Percentiles rank a stretch among this genome's conserved stretches.
Evolutionary conservation across 2,329 filamentous ascomycete species (phyloP).

Genomic region (Parascedosporium putredinis): DNA sequence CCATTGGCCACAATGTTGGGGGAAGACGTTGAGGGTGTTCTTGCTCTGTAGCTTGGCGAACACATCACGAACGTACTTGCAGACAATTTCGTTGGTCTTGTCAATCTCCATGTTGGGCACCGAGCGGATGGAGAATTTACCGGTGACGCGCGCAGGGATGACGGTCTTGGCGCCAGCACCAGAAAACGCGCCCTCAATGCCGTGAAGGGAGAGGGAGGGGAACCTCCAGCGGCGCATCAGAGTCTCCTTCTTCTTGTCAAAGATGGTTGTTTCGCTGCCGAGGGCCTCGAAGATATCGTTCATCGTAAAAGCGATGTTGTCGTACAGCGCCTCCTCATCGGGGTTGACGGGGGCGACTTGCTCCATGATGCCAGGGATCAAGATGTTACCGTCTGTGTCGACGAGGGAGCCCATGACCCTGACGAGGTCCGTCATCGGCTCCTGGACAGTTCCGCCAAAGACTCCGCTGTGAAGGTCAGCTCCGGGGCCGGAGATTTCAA

Average conservation of each 20-base stretch:
- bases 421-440: conserved; percentile 95
- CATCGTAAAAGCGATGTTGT: conserved; percentile 89
- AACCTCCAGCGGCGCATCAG: conserved; percentile 95
- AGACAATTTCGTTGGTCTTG: conserved; percentile 76
- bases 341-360: conserved; percentile 81
- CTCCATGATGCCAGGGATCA: conserved; percentile 87
- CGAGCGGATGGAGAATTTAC: conserved; percentile 97
- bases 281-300: conserved; percentile 86
- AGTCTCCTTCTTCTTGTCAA: conserved; percentile 78
- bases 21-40: conserved; percentile 73
- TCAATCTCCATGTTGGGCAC: conserved; percentile 96
- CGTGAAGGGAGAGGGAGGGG: conserved; percentile 88
- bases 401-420: conserved; percentile 75
- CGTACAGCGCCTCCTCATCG: conserved; percentile 82
- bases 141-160: conserved; percentile 93
- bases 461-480: conserved; percentile 95
- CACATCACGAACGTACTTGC: conserved; percentile 70
- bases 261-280: conserved; percentile 79
- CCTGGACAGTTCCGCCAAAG: conserved; percentile 90
- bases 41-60: conserved; percentile 86
- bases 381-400: conserved; percentile 82
- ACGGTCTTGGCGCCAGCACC: conserved; percentile 94
- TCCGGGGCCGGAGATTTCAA: conserved; percentile 82
- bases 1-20: conserved; percentile 93
- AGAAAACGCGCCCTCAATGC: conserved; percentile 89